A percentile compares a stretch with the other conserved stretches of the same genome.
These are phyloP conservation scores for Serendipita sp. DNA, from an alignment of 768 basidiomycete species.

Conservation along the genomic window DNA sequence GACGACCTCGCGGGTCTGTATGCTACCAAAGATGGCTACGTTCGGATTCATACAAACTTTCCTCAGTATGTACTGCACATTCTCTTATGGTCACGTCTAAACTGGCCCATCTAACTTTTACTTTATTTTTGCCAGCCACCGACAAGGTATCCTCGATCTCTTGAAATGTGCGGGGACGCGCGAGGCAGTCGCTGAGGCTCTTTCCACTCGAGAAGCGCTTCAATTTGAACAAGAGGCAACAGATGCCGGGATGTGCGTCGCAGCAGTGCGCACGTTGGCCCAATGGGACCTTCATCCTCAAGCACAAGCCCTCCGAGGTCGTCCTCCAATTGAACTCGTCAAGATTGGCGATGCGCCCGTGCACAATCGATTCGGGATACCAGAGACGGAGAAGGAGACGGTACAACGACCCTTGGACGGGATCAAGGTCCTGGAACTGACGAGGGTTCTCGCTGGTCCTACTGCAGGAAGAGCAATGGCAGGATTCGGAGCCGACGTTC, in stretches of 20 bases:
- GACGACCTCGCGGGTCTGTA: constrained; percentile 39
- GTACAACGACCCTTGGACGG: constrained; percentile 26
- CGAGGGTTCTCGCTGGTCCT: constrained; percentile 42
- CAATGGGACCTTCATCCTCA: constrained; percentile 37
- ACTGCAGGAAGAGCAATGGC: constrained; percentile 39
- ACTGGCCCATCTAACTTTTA: neutral
- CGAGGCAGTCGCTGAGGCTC: constrained; percentile 23
- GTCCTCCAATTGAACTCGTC: constrained; percentile 27
- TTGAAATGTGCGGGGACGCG: constrained; percentile 23
- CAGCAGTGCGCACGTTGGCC: constrained; percentile 30
- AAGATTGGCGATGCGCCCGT: constrained; percentile 34
- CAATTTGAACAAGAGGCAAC: constrained; percentile 35
- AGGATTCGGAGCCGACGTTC: constrained; percentile 42
- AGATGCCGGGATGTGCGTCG: constrained; percentile 29
- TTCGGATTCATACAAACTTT: constrained; percentile 48
- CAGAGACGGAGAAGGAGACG: neutral
- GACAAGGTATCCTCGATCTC: constrained; percentile 32
- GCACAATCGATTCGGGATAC: constrained; percentile 12
- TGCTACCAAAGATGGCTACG: constrained; percentile 32
- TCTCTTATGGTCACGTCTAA: neutral
- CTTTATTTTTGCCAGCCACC: constrained; percentile 24
- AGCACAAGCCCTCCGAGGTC: constrained; percentile 23
- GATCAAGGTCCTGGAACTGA: constrained; percentile 41
- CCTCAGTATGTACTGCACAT: constrained; percentile 29
- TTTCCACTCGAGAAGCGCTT: constrained; percentile 26